Conservation (phyloP, 192 early-diverging fungal genomes). For the Diversispora eburnea region DNA sequence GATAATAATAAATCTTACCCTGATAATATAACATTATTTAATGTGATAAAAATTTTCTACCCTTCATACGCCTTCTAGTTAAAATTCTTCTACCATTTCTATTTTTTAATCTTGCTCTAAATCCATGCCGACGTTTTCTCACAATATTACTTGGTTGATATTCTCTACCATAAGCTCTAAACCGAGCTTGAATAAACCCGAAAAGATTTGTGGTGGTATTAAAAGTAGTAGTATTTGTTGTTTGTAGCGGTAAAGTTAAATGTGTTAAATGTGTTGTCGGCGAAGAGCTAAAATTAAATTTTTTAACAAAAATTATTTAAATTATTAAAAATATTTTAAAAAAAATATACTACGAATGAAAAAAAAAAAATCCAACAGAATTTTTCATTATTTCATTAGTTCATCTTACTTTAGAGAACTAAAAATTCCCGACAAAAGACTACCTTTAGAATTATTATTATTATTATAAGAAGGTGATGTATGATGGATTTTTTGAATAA, state of each 20-base stretch:
- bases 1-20: background rate
- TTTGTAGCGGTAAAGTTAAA: constrained; percentile 1
- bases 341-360: no score
- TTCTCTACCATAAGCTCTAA: constrained; percentile 80
- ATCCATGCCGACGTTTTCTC: constrained; percentile 90
- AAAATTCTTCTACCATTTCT: constrained; percentile 77
- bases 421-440: no score
- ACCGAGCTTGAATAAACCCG: constrained; percentile 56
- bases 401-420: no score
- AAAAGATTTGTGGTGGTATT: background rate
- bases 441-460: no score
- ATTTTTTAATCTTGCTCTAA: constrained; percentile 75
- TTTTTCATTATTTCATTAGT: no score
- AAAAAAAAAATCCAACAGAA: no score
- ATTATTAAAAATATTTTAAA: no score
- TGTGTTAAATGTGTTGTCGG: background rate
- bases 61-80: constrained; percentile 75
- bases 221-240: background rate
- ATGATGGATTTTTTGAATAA: no score
- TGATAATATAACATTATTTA: constrained; percentile 34
- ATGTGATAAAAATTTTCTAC: constrained; percentile 82
- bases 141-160: constrained; percentile 91
- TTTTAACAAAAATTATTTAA: no score
- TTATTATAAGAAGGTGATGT: no score
- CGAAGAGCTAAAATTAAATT: no score